Base-by-base conservation (phyloP, 805 yeast genomes). In the Candida railenensis region DNA sequence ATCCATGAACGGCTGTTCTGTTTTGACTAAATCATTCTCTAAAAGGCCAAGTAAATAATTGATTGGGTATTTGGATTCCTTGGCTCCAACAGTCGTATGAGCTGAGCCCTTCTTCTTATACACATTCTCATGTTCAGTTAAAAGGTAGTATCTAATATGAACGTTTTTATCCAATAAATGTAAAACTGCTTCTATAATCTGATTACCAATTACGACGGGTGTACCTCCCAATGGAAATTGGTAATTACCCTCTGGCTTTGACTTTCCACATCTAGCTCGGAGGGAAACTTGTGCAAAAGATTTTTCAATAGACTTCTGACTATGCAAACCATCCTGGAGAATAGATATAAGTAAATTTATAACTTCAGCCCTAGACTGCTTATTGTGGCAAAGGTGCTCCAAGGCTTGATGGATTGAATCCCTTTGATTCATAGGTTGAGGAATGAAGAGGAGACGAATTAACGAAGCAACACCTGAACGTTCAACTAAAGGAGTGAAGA, bases 1-100 rank as follows among this genome's bases (percentile, higher is more conserved):
- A 59, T 90, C 96, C 83, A 91, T 79, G 52, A 89, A 71, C 4
- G 81, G 80, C 4, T 85, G 81, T 59, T 87, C 95, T 44, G 85
- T 87, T 20, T 79, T 78, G 43, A 89, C 78, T n/a, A 83, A 59
- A 5, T 77, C 74, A 45, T 81, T 80, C 36, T 83, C 85, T 47
- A 91, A 67, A 15, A 91, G 62, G 4, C 71, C 69, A 22, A 91
- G 69, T 22, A 91, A 67, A 43, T 80, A 67, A 57, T 89, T 90
- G 51, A 91, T 75, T 1, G 97, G 96, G 63, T 77, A 89, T 56
- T 76, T 83, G 40, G 73, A 69, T 28, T 74, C 71, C 42, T 70
- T 76, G 20, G 62, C 60, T 33, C 44, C 44, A 14, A 53, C 43
- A 30, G 69, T 74, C 9, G 30, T 7, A 5, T 5, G 11, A 7